These are phyloP conservation scores for Beta macrorhiza DNA, from an alignment of 179 eudicot species.

Conservation along the genomic window DNA sequence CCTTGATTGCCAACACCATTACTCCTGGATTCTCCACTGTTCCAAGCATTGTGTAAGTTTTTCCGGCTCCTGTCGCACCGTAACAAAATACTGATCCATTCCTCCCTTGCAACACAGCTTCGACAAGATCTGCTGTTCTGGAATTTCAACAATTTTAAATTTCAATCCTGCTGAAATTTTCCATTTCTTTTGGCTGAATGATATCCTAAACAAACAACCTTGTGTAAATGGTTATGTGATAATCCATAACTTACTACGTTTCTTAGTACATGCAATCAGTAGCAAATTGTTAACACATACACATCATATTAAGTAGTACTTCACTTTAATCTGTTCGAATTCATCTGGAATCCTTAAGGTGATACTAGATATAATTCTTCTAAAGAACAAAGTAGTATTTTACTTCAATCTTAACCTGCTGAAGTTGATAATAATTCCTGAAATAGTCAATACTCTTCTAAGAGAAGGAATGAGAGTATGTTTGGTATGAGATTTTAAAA, in stretches of 20 bases:
- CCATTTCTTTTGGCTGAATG: background rate
- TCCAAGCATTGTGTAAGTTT: constrained; percentile 87
- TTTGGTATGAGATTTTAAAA: too few species aligned
- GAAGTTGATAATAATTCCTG: background rate
- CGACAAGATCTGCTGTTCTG: constrained; percentile 86
- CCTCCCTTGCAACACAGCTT: constrained; percentile 81
- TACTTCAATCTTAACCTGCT: background rate
- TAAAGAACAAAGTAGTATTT: too few species aligned
- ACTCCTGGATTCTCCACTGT: constrained; percentile 81
- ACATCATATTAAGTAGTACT: background rate
- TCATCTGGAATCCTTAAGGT: background rate
- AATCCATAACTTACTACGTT: background rate
- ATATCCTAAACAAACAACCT: background rate
- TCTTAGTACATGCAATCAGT: background rate
- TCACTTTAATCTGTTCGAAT: background rate
- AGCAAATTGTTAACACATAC: background rate
- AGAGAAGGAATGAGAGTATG: too few species aligned
- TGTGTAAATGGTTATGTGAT: background rate
- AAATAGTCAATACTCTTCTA: background rate
- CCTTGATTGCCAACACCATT: constrained; percentile 87
- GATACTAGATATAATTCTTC: background rate
- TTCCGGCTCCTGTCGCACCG: constrained; percentile 94
- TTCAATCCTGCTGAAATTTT: constrained; percentile 6
- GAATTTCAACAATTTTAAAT: constrained; percentile 22
- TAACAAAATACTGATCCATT: constrained; percentile 91